Conservation (phyloP, 2,329 filamentous ascomycete genomes). For the Aspergillus costaricaensis region DNA sequence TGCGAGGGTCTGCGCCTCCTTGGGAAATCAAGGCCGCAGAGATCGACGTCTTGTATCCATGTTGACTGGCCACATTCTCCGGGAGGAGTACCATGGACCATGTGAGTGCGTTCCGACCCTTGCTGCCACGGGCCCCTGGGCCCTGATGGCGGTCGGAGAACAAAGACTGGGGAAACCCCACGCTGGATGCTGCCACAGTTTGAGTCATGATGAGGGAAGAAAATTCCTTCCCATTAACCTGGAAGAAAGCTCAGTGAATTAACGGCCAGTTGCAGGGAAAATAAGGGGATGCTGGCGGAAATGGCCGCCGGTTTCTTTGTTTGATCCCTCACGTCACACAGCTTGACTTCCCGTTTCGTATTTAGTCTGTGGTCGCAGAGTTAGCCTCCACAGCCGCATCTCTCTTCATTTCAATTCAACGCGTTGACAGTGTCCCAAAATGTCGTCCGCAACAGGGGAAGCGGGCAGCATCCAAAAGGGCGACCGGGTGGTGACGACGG, state of each 20-base stretch:
- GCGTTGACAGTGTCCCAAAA: background rate
- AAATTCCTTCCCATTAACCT: background rate
- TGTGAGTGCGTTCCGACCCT: background rate
- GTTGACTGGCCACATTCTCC: background rate
- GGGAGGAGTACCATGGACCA: background rate
- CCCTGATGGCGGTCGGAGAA: no score
- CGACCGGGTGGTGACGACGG: constrained; percentile 4
- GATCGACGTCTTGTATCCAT: background rate
- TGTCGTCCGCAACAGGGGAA: background rate
- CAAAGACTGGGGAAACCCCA: no score
- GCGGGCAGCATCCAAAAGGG: background rate
- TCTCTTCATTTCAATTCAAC: background rate
- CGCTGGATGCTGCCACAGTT: no score
- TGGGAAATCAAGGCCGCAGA: background rate
- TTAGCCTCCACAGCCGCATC: background rate
- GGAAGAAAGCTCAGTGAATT: background rate
- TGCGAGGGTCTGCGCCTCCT: background rate
- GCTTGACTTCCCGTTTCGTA: background rate
- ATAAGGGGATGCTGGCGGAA: background rate
- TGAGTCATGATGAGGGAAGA: background rate
- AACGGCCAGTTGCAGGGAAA: background rate
- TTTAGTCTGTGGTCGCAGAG: background rate
- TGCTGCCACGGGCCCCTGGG: background rate
- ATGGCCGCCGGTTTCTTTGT: background rate
- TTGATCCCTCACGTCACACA: background rate